Conservation (phyloP, 352 stramenopile genomes). For the Pythium pyrilobum region DNA sequence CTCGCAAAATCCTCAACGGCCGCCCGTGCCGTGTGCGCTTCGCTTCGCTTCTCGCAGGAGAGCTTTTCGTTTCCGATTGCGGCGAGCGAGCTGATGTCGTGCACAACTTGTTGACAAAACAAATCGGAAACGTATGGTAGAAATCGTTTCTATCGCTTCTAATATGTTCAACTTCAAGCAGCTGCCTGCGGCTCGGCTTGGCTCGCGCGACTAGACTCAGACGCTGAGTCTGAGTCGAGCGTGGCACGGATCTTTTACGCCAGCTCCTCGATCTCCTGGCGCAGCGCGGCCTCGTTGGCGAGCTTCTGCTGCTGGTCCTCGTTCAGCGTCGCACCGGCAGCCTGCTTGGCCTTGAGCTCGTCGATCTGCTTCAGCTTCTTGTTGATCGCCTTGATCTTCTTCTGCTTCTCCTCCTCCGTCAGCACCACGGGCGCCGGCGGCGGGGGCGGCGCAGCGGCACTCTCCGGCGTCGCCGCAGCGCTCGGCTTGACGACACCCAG, state of each 20-base stretch:
- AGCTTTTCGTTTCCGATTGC: not conserved
- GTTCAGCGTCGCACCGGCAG: conserved; percentile 68
- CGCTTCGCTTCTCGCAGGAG: not conserved
- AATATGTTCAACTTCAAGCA: conserved; percentile 20
- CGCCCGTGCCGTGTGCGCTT: no score
- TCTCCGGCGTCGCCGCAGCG: conserved; percentile 3
- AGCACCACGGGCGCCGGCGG: conserved; percentile 27
- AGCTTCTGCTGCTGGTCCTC: conserved; percentile 80
- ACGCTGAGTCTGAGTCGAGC: not conserved
- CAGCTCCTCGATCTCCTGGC: conserved; percentile 60
- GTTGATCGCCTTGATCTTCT: conserved; percentile 75
- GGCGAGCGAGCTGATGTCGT: not conserved
- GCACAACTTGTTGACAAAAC: conserved; percentile 21
- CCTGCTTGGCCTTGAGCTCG: conserved; percentile 72
- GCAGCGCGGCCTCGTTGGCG: conserved; percentile 50
- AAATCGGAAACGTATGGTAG: not conserved
- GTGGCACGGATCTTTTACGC: conserved; percentile 17
- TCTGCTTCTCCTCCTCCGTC: conserved; percentile 76
- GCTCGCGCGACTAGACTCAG: not conserved
- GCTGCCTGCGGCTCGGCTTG: not conserved
- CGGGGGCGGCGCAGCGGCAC: conserved; percentile 4
- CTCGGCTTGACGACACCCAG: conserved; percentile 16
- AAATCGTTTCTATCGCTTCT: conserved; percentile 4
- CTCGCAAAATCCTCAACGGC: no score
- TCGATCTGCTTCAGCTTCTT: conserved; percentile 90